Evolutionary conservation across 495 filamentous ascomycete genomes (phyloP).

Genomic region (Aspergillus cavernicola): DNA sequence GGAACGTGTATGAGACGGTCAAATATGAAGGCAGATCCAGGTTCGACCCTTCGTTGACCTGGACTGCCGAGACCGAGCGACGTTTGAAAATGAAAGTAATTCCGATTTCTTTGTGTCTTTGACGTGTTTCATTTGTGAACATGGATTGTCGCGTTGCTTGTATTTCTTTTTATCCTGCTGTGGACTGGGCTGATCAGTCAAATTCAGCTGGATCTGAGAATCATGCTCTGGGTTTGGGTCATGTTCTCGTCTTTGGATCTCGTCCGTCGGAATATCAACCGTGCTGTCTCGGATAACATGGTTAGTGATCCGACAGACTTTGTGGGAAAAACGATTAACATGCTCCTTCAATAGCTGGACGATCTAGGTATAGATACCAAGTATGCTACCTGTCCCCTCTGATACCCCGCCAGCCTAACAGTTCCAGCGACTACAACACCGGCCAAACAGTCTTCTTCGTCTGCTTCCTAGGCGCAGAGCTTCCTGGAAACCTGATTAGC

Average conservation of each 20-base stretch:
- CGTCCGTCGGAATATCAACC: background rate
- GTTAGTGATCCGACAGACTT: background rate
- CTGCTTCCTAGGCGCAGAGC: constrained; percentile 47
- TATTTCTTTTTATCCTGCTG: constrained; percentile 25
- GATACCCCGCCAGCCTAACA: too few species aligned
- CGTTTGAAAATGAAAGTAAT: constrained; percentile 38
- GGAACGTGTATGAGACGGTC: constrained; percentile 33
- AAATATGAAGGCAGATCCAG: constrained; percentile 43
- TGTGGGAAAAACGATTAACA: too few species aligned
- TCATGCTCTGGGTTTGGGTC: constrained; percentile 6
- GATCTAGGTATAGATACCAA: too few species aligned
- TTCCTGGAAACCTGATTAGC: constrained; percentile 51
- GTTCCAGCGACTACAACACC: constrained; percentile 51
- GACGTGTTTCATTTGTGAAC: background rate
- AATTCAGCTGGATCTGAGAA: background rate
- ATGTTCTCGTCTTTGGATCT: constrained; percentile 1
- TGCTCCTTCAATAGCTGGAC: too few species aligned
- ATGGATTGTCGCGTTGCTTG: constrained; percentile 33
- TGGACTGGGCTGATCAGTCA: constrained; percentile 20
- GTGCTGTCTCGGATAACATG: constrained; percentile 3
- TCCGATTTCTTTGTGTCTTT: constrained; percentile 28
- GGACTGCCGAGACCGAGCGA: constrained; percentile 41
- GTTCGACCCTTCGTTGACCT: constrained; percentile 43
- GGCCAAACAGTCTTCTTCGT: constrained; percentile 35
- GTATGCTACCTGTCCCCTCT: too few species aligned